Percentiles rank a stretch among this genome's conserved stretches.
phyloP scores from a whole-genome alignment of 2,329 filamentous ascomycete genomes.

The Pestalotiopsis sp. region DNA sequence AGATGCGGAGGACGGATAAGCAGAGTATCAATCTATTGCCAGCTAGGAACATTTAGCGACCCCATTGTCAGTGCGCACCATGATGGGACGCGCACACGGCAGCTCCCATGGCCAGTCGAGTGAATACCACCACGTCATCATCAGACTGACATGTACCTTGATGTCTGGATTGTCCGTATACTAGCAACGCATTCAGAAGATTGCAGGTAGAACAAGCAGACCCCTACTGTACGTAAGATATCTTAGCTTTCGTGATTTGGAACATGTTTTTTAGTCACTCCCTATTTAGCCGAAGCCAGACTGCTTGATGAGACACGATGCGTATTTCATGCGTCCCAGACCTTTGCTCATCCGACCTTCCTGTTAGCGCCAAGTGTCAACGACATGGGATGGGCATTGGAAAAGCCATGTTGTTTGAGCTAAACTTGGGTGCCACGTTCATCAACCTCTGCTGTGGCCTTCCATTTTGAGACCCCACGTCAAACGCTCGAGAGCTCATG shows the following conservation, averaged over 20 bases:
- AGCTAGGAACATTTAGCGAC: not conserved
- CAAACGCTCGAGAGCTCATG: not conserved
- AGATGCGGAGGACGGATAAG: not conserved
- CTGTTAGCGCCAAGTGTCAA: constrained; percentile 2
- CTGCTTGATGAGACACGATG: not conserved
- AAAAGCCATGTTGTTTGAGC: constrained; percentile 6
- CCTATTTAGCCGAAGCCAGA: not conserved
- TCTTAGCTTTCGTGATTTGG: not conserved
- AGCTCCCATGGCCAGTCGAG: not conserved
- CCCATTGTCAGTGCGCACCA: not conserved
- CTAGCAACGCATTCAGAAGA: no score
- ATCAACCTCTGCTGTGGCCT: not conserved
- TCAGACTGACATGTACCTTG: not conserved
- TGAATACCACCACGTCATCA: not conserved
- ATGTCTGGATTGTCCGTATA: no score
- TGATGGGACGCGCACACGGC: not conserved
- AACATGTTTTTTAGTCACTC: not conserved
- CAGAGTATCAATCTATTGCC: not conserved
- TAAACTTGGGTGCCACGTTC: constrained; percentile 22
- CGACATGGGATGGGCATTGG: not conserved
- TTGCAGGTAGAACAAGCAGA: not conserved
- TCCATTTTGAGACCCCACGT: constrained; percentile 1
- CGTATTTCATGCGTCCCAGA: not conserved
- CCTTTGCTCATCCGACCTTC: not conserved
- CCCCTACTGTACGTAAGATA: not conserved